Evolutionary conservation across 2,329 filamentous ascomycete genomes (phyloP), one percentile per base, ranked within the genome.

Genomic region (Penicillium janthinellum): DNA sequence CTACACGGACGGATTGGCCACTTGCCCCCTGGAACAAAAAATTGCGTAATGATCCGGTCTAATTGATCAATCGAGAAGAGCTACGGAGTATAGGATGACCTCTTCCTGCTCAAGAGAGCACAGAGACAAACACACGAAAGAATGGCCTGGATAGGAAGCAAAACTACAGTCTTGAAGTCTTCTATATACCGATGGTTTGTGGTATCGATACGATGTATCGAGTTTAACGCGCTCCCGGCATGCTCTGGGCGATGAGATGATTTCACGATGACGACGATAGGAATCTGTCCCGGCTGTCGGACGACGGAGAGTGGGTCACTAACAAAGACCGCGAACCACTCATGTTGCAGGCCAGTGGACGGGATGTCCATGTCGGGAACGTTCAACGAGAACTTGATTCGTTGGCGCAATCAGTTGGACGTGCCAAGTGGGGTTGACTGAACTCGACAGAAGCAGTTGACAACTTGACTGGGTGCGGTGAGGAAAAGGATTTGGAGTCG

Each of bases 211-310:
- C 22, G 20, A 25, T 28, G 38, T 20, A 54, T 54, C 38, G 17
- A 38, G 25, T 41, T 34, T 34, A 38, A 17, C 51, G 38, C 37
- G 25, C 25, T 28, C 20, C 17, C 20, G n/a, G 22, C 22, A 45
- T 38, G 17, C 41, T 45, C 42, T 38, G 35, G 50, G 34, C 25
- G 31, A 39, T 56, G 56, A 60, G 1, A 75, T 74, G 73, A 75
- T 71, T 72, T 75, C 73, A 75, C 71, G 67, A 73, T 75, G 73
- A 75, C 73, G 73, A 75, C 70, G 72, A 70, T 68, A 71, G 66
- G 70, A 71, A 70, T 70, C 66, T 64, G 66, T 47, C 58, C 64
- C 58, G 62, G 55, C 51, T 64, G 64, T 66, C 65, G 61, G 62
- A 66, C 60, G 41, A 42, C 38, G 34, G 7, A 7, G 25, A 15